Percentiles rank a stretch among this genome's conserved stretches.
phyloP scores from a whole-genome alignment of 306 rosid genomes.

The Casuarina cunninghamiana region DNA sequence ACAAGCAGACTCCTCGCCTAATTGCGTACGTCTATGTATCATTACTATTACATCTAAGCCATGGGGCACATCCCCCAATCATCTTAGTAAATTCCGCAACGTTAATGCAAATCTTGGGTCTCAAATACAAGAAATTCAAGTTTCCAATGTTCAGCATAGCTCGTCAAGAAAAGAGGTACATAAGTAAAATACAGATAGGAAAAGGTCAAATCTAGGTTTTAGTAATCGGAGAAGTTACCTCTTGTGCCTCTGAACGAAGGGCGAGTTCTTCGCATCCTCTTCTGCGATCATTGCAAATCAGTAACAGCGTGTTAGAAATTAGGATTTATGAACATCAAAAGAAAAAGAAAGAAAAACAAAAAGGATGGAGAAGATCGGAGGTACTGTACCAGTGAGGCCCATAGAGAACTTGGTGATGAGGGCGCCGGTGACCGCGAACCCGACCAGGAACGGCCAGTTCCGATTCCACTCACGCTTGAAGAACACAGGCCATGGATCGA shows the following conservation, averaged over 20 bases:
- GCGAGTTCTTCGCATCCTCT: constrained; percentile 80
- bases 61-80: neutral
- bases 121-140: neutral
- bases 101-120: neutral
- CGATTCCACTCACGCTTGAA: constrained; percentile 86
- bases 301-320: neutral
- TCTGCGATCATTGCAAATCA: constrained; percentile 36
- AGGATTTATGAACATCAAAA: neutral
- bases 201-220: constrained; percentile 26
- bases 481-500: constrained; percentile 95
- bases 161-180: neutral
- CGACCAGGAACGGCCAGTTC: constrained; percentile 87
- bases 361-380: neutral
- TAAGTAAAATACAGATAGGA: neutral
- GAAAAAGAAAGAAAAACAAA: neutral
- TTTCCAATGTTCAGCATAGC: neutral
- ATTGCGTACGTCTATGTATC: neutral
- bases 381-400: constrained; percentile 54
- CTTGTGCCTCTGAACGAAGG: constrained; percentile 70
- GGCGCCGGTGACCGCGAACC: constrained; percentile 75
- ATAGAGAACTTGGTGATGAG: constrained; percentile 69
- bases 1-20: neutral
- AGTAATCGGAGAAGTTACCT: constrained; percentile 35
- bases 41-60: neutral
- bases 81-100: neutral